These are phyloP conservation scores for Lachancea thermotolerans DNA, from an alignment of 805 yeast genomes.

Conservation along the genomic window DNA sequence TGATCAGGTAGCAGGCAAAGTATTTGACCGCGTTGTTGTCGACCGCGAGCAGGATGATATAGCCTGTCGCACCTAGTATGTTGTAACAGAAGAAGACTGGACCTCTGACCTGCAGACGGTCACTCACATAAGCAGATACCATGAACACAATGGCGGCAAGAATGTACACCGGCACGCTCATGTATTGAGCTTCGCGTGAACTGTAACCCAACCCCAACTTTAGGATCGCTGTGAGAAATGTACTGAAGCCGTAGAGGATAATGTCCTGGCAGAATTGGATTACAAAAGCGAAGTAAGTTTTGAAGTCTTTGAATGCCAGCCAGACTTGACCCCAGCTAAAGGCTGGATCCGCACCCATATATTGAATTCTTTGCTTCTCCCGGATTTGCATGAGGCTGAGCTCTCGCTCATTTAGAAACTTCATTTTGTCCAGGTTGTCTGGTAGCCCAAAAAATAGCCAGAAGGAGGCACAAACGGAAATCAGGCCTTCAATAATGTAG, in stretches of 20 bases:
- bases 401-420: conserved; percentile 31
- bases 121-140: conserved; percentile 25
- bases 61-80: conserved; percentile 29
- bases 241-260: conserved; percentile 38
- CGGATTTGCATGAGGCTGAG: conserved; percentile 25
- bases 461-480: conserved; percentile 27
- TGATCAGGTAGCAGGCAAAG: conserved; percentile 34
- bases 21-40: conserved; percentile 30
- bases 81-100: conserved; percentile 28
- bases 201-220: conserved; percentile 19
- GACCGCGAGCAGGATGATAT: conserved; percentile 28
- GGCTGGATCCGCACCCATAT: conserved; percentile 22
- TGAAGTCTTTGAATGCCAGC: conserved; percentile 34
- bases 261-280: conserved; percentile 41
- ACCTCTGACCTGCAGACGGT: conserved; percentile 26
- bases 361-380: conserved; percentile 21
- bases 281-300: conserved; percentile 30
- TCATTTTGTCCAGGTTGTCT: conserved; percentile 27
- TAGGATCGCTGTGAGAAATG: conserved; percentile 37
- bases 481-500: conserved; percentile 35
- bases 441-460: conserved; percentile 31
- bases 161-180: conserved; percentile 37
- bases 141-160: conserved; percentile 29
- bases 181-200: conserved; percentile 33
- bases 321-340: conserved; percentile 30